These are phyloP conservation scores for Letharia columbiana DNA, from an alignment of 495 filamentous ascomycete genomes.

Conservation along the genomic window DNA sequence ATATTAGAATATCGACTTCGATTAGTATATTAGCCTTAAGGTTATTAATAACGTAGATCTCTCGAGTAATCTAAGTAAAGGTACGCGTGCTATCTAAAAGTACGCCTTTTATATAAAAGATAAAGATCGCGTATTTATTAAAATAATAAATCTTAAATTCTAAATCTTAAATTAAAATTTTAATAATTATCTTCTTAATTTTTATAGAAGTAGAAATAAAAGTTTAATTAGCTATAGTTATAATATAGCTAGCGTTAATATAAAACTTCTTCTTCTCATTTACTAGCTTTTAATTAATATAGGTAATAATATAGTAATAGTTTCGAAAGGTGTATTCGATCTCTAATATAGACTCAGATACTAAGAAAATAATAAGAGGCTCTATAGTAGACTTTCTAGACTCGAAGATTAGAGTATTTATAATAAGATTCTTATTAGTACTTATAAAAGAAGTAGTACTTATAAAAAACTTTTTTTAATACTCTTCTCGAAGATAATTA, in stretches of 20 bases:
- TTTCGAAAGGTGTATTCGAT: background rate
- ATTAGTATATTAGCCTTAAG: slow-evolving; percentile 7
- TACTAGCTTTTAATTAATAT: background rate
- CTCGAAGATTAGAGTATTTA: background rate
- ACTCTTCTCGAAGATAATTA: too few species aligned
- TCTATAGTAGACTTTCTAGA: background rate
- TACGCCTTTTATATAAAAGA: background rate
- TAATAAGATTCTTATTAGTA: too few species aligned
- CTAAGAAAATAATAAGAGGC: background rate
- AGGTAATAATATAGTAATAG: background rate
- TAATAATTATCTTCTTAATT: background rate
- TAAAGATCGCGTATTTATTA: background rate
- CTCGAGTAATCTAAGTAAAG: background rate
- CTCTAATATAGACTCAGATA: background rate
- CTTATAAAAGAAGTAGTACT: too few species aligned
- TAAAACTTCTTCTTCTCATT: background rate
- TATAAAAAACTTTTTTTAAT: too few species aligned
- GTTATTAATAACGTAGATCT: background rate
- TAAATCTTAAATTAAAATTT: background rate
- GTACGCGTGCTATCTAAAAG: background rate
- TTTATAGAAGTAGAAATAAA: background rate
- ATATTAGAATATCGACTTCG: background rate
- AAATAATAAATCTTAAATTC: background rate
- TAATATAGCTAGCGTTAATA: background rate
- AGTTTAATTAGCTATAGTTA: background rate